A percentile compares a stretch with the other conserved stretches of the same genome.
These are phyloP conservation scores for Chrysanthemum lavandulifolium DNA, from an alignment of 129 eudicot species.

Conservation along the genomic window DNA sequence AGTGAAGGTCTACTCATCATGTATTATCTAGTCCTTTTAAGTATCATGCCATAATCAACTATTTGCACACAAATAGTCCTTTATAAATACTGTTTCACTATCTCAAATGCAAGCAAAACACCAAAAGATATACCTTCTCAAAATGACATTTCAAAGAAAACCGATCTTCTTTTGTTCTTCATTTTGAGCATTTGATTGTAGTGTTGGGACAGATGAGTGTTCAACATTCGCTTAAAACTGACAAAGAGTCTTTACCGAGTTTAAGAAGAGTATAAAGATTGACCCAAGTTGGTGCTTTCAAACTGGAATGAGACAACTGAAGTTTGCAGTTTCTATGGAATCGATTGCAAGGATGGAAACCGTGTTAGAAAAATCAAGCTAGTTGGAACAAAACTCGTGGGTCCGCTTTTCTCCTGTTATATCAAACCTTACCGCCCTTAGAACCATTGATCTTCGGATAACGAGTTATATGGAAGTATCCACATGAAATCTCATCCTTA, in stretches of 20 bases:
- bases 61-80: constrained; percentile 6
- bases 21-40: constrained; percentile 19
- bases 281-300: constrained; percentile 50
- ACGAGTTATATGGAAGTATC: constrained; percentile 41
- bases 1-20: constrained; percentile 37
- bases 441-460: constrained; percentile 26
- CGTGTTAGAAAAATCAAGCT: constrained; percentile 45
- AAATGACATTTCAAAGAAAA: constrained; percentile 30
- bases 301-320: constrained; percentile 53
- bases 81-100: constrained; percentile 26
- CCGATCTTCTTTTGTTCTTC: constrained; percentile 22
- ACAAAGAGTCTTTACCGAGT: constrained; percentile 45
- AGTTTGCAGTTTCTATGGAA: constrained; percentile 55
- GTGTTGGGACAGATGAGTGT: constrained; percentile 2
- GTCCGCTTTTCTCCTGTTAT: constrained; percentile 44
- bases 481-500: constrained; percentile 42
- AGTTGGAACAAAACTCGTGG: constrained; percentile 28
- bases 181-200: constrained; percentile 24
- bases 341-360: constrained; percentile 34
- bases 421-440: constrained; percentile 48
- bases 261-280: constrained; percentile 40
- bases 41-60: constrained; percentile 30
- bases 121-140: constrained; percentile 18
- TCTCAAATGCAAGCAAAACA: constrained; percentile 8
- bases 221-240: constrained; percentile 36